Percentiles rank a stretch among this genome's conserved stretches.
Conservation (phyloP, 1,139 yeast species). For the Candida sp. region DNA sequence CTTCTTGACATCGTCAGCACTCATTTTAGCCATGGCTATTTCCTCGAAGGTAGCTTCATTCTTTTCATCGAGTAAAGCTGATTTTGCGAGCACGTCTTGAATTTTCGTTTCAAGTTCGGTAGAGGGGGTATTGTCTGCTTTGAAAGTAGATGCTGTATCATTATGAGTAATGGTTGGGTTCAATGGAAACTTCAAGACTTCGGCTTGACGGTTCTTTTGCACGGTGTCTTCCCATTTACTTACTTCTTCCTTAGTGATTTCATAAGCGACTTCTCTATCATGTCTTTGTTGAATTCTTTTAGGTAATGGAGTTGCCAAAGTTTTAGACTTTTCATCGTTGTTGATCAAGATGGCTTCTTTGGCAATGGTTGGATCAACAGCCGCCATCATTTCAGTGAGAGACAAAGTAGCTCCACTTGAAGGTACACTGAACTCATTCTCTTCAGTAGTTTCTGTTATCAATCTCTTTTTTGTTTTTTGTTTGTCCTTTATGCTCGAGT, state of each 20-base stretch:
- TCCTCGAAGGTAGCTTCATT: constrained; percentile 85
- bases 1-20: constrained; percentile 75
- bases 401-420: constrained; percentile 56
- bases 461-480: constrained; percentile 36
- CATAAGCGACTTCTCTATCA: constrained; percentile 90
- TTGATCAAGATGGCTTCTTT: constrained; percentile 52
- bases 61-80: constrained; percentile 69
- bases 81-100: constrained; percentile 55
- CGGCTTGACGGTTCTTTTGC: constrained; percentile 76
- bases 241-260: constrained; percentile 81
- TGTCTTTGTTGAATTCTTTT: constrained; percentile 79
- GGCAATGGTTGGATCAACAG: constrained; percentile 46
- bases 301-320: constrained; percentile 81
- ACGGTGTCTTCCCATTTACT: constrained; percentile 87
- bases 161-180: constrained; percentile 47
- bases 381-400: constrained; percentile 72
- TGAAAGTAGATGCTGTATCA: constrained; percentile 53
- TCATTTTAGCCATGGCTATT: constrained; percentile 75
- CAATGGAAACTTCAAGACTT: constrained; percentile 74
- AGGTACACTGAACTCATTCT: constrained; percentile 72
- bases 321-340: constrained; percentile 32
- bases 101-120: constrained; percentile 71
- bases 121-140: constrained; percentile 42
- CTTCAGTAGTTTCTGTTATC: constrained; percentile 55
- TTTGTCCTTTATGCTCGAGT: constrained; percentile 28